Evolutionary conservation across 345 rosid genomes (phyloP).

Genomic region (Erysimum cheiranthoides): DNA sequence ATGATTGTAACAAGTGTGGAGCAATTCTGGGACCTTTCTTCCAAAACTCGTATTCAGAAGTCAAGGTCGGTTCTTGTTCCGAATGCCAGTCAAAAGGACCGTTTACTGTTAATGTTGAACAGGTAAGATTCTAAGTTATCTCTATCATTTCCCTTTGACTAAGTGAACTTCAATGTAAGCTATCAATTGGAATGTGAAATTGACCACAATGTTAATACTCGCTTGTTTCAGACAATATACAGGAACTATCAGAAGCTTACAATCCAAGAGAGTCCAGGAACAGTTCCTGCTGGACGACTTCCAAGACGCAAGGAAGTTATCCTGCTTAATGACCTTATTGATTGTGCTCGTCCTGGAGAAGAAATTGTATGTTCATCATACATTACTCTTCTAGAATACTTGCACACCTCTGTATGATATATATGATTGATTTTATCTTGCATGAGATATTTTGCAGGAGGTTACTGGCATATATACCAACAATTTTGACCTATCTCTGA

Average conservation of each 20-base stretch:
- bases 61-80: slow-evolving; percentile 97
- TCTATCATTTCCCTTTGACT: slow-evolving; percentile 13
- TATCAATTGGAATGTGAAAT: slow-evolving; percentile 2
- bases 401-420: slow-evolving; percentile 5
- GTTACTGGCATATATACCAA: slow-evolving; percentile 93
- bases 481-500: slow-evolving; percentile 90
- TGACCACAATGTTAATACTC: background rate
- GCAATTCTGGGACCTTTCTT: slow-evolving; percentile 90
- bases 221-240: slow-evolving; percentile 80
- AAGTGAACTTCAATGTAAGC: background rate
- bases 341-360: slow-evolving; percentile 98
- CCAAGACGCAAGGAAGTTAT: slow-evolving; percentile 99
- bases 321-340: slow-evolving; percentile 88
- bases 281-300: slow-evolving; percentile 98
- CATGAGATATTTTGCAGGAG: slow-evolving; percentile 60
- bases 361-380: slow-evolving; percentile 64
- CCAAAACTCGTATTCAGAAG: slow-evolving; percentile 97
- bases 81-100: slow-evolving; percentile 99
- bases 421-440: slow-evolving; percentile 3
- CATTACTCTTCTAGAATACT: background rate
- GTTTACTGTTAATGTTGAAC: slow-evolving; percentile 92
- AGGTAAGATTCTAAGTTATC: slow-evolving; percentile 52
- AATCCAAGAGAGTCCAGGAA: slow-evolving; percentile 98
- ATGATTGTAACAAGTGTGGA: slow-evolving; percentile 98
- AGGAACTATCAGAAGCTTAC: slow-evolving; percentile 97